Percentiles rank a stretch among this genome's conserved stretches.
These are phyloP conservation scores for Aspergillus tamarii DNA, from an alignment of 2,329 filamentous ascomycete genomes.

Conservation along the genomic window DNA sequence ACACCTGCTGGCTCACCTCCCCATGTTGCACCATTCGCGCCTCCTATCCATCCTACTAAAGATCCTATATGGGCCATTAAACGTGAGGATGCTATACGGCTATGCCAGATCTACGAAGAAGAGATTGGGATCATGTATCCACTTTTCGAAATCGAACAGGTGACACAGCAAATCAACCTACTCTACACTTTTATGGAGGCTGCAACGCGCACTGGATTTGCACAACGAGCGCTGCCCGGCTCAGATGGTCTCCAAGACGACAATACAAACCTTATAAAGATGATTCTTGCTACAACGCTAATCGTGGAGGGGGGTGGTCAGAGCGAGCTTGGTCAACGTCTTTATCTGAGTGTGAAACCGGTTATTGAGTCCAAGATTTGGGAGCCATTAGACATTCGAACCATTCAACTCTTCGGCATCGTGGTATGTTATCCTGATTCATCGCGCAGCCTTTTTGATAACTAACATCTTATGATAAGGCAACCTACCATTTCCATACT, in stretches of 20 bases:
- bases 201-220: constrained; percentile 61
- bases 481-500: constrained; percentile 79
- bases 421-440: constrained; percentile 30
- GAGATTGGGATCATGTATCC: constrained; percentile 94
- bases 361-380: constrained; percentile 68
- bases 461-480: constrained; percentile 45
- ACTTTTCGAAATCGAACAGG: constrained; percentile 71
- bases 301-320: constrained; percentile 78
- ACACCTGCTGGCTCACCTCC: constrained; percentile 55
- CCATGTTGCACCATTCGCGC: constrained; percentile 32
- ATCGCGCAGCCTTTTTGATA: background rate
- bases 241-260: constrained; percentile 64
- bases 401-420: constrained; percentile 61
- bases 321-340: constrained; percentile 70
- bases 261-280: constrained; percentile 73
- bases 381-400: constrained; percentile 60
- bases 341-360: constrained; percentile 77
- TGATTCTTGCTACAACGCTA: constrained; percentile 78
- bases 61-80: constrained; percentile 82
- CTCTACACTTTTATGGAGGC: constrained; percentile 76
- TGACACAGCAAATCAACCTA: constrained; percentile 70
- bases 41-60: constrained; percentile 52
- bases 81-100: constrained; percentile 76
- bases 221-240: constrained; percentile 57
- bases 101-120: constrained; percentile 82